Conservation (phyloP, 352 stramenopile genomes). For the Pythium rhizo-oryzae region DNA sequence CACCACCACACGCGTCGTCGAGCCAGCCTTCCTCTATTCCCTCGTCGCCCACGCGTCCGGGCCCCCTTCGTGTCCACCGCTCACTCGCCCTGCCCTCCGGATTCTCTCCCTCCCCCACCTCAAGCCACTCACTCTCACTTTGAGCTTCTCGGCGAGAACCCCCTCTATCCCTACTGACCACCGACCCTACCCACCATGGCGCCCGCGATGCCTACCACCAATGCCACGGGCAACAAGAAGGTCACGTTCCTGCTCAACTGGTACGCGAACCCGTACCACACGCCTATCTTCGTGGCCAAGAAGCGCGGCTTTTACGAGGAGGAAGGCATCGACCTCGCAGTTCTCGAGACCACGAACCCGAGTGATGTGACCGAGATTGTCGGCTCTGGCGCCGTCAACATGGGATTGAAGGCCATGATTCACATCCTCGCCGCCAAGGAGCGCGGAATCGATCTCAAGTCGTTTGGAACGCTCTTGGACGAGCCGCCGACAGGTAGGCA, state of each 20-base stretch:
- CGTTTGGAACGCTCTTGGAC: slow-evolving; percentile 48
- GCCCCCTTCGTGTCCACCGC: neutral
- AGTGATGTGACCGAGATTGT: slow-evolving; percentile 59
- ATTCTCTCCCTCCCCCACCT: neutral
- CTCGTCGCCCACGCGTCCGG: neutral
- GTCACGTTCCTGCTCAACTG: slow-evolving; percentile 56
- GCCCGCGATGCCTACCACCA: slow-evolving; percentile 27
- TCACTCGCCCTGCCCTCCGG: neutral
- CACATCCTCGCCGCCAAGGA: slow-evolving; percentile 56
- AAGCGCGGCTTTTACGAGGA: slow-evolving; percentile 55
- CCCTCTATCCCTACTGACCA: neutral
- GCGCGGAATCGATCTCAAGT: slow-evolving; percentile 49
- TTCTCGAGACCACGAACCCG: slow-evolving; percentile 57
- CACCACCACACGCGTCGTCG: slow-evolving; percentile 5
- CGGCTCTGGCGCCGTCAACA: slow-evolving; percentile 46
- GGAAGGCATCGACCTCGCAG: slow-evolving; percentile 52
- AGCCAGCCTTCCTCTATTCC: neutral
- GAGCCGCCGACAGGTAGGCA: slow-evolving; percentile 44
- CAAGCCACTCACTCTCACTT: neutral
- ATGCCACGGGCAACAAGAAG: slow-evolving; percentile 37
- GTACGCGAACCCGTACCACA: slow-evolving; percentile 61
- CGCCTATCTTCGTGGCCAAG: slow-evolving; percentile 59
- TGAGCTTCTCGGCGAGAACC: neutral
- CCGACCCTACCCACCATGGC: slow-evolving; percentile 29
- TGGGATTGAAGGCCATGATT: slow-evolving; percentile 60